Percentiles rank a stretch among this genome's conserved stretches.
Evolutionary conservation across 2,329 filamentous ascomycete genomes (phyloP).

Genomic region (Aureobasidium sp.): DNA sequence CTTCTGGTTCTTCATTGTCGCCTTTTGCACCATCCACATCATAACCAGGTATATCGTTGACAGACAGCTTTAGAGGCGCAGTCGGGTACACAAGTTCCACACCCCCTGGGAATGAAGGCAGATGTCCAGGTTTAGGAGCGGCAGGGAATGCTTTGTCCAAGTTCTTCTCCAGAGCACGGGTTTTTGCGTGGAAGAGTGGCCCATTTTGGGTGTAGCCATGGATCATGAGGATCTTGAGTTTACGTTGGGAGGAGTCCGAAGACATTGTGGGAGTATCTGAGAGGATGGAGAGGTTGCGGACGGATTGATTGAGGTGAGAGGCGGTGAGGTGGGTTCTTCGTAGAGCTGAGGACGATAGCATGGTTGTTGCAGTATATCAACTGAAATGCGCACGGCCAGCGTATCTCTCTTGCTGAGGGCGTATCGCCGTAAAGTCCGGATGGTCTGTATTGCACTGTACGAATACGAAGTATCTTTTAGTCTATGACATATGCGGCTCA

Average conservation of each 20-base stretch:
- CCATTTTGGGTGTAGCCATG: slow-evolving; percentile 86
- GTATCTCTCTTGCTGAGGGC: background rate
- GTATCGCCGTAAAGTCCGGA: slow-evolving; percentile 9
- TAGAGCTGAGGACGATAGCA: slow-evolving; percentile 2
- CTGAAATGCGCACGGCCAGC: background rate
- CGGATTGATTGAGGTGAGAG: background rate
- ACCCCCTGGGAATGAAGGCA: slow-evolving; percentile 30
- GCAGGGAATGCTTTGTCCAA: slow-evolving; percentile 65
- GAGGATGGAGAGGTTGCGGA: background rate
- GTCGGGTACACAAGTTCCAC: slow-evolving; percentile 43
- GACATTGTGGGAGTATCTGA: background rate
- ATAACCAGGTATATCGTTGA: slow-evolving; percentile 54
- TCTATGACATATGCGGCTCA: slow-evolving; percentile 7
- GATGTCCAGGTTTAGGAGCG: slow-evolving; percentile 42
- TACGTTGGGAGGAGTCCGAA: slow-evolving; percentile 14
- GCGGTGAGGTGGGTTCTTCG: background rate
- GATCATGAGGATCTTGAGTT: slow-evolving; percentile 44
- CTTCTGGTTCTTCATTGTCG: slow-evolving; percentile 42
- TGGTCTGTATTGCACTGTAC: too few relatives aligned
- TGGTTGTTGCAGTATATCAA: background rate
- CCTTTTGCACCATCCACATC: slow-evolving; percentile 30
- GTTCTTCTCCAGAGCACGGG: slow-evolving; percentile 75
- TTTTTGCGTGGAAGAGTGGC: slow-evolving; percentile 76
- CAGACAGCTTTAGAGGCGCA: slow-evolving; percentile 36
- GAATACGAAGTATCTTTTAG: too few relatives aligned